Evolutionary conservation across 371 early-diverging fungal species (phyloP), one percentile per base, ranked within the genome.

Genomic region (Blastocladiella emersonii): DNA sequence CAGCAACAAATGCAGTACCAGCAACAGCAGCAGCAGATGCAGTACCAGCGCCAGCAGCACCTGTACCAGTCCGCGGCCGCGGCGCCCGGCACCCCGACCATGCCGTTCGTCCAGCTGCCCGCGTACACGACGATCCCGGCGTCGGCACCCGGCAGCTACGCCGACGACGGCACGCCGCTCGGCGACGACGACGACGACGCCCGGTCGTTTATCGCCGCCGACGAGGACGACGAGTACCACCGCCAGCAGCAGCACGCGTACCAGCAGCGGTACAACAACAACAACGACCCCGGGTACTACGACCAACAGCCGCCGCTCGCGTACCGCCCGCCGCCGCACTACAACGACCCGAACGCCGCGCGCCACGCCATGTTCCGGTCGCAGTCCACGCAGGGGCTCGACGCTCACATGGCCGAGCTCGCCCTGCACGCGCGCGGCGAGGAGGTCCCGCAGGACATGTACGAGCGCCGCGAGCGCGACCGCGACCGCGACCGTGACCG

Each of bases 141-240:
- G 45, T 21, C 45, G 19, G 19, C 19, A 5, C 12, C 23, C 10
- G 10, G 13, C 8, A 39, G 5, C 8, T 13, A 21, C 41, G 51
- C 44, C 25, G 43, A 45, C 51, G 23, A 17, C 21, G 45, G 10
- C n/a, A n/a, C 64, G 36, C 62, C 53, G 23, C 34, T 51, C 19
- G 61, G 64, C 30, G 57, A 59, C 34, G 64, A 41, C 1, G 67
- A 67, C 45, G 65, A 65, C 35, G 65, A 65, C 48, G 61, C 39
- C 2, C 48, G 49, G 25, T 69, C 65, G 10, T 67, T 59, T 17
- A 68, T 67, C 37, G 57, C 53, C 19, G 61, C 55, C 8, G 64
- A 61, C 10, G 61, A 61, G 21, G 65, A 65, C 39, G 64, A 59
- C 23, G 64, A 67, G 21, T 65, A 67, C 19, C 62, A 65, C 8